Conservation (phyloP, 805 yeast genomes). For the Candida sithepensis region DNA sequence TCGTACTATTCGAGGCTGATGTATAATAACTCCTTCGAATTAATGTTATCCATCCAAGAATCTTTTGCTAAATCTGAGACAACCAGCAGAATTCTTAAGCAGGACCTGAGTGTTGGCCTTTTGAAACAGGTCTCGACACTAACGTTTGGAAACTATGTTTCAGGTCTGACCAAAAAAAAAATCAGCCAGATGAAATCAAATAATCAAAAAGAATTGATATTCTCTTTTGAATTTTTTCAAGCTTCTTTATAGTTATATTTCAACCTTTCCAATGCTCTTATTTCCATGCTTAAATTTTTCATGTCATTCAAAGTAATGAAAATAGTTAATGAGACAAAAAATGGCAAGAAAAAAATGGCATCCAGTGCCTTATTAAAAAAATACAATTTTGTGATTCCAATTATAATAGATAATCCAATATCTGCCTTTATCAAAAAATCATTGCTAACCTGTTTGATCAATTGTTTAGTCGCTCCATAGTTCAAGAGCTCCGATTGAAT, state of each 20-base stretch:
- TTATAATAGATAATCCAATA: constrained; percentile 4
- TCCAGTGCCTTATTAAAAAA: constrained; percentile 12
- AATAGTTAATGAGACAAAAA: constrained; percentile 18
- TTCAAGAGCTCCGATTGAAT: constrained; percentile 19
- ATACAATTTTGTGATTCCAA: constrained; percentile 10
- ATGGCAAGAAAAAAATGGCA: constrained; percentile 25
- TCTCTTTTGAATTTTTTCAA: constrained; percentile 20
- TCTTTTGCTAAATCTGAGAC: constrained; percentile 16
- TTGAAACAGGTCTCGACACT: constrained; percentile 18
- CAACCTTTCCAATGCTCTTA: constrained; percentile 19
- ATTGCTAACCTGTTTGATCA: constrained; percentile 1
- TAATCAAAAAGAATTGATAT: constrained; percentile 6
- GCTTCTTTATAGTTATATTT: constrained; percentile 32
- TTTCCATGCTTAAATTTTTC: constrained; percentile 14
- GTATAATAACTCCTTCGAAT: constrained; percentile 14
- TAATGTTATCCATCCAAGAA: constrained; percentile 13
- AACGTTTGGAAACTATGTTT: constrained; percentile 8
- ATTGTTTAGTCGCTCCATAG: constrained; percentile 2
- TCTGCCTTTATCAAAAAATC: constrained; percentile 1
- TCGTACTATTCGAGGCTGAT: constrained; percentile 24
- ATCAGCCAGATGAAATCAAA: not conserved
- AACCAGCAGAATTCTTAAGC: constrained; percentile 15
- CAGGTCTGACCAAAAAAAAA: not conserved
- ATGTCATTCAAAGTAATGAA: constrained; percentile 17
- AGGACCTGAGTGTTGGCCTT: constrained; percentile 24